Evolutionary conservation across 2,329 filamentous ascomycete species (phyloP), one percentile per base, ranked within the genome.

Genomic region (Diplocarpon rosae): DNA sequence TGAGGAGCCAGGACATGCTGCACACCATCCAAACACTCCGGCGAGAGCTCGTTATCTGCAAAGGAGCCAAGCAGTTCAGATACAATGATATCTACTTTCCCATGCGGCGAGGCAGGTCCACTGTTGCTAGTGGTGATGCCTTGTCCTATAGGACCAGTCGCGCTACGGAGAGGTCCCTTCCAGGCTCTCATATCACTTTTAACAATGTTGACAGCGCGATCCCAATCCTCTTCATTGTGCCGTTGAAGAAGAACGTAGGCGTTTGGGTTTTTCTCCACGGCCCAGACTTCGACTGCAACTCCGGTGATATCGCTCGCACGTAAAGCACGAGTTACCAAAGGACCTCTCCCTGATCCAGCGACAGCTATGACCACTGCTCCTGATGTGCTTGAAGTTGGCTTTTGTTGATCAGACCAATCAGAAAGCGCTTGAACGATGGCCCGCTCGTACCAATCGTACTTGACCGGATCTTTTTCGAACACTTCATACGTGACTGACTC

Each of bases 401-500:
- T 88, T 28, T 75, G 70, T 47, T 85, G 72, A 31, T 71, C 66
- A 47, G 73, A 73, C 82, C 92, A 93, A 58, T 96, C 89, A 11
- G 68, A 72, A 50, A 98, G 70, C 0, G 92, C 90, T 52, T 85
- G 78, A 3, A 78, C 76, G 45, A 93, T 83, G 12, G 92, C 92
- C 37, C 75, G 72, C 63, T 96, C 88, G 61, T 98, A 98, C 72
- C 90, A 93, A 52, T 88, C 80, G 62, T 98, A 98, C 65, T 98
- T 98, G 66, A 98, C 85, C 0, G 92, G 92, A 52, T 98, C 93
- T 55, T 93, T 93, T 63, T 98, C 92, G 58, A 98, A 98, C 2
- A 96, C 90, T 62, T 98, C 92, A 63, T 98, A 98, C 0, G 92
- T 98, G 34, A 94, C 85, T 37, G 88, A 95, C 63, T 98, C 93